Evolutionary conservation across 805 yeast genomes (phyloP).

Genomic region (Saturnispora sekii): DNA sequence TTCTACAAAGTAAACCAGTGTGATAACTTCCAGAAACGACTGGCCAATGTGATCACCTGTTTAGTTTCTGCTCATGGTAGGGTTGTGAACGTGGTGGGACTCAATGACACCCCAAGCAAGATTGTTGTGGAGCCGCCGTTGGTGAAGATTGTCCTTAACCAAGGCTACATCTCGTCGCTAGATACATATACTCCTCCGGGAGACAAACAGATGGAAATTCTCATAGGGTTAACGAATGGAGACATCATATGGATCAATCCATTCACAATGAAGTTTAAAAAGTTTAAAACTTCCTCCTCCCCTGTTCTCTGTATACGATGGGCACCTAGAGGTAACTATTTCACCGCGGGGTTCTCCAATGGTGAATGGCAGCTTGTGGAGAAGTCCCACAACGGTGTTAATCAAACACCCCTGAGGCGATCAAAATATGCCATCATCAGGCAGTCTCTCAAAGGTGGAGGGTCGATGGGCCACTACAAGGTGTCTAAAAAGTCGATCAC

Average conservation of each 20-base stretch:
- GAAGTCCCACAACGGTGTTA: constrained; percentile 35
- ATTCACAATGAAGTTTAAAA: constrained; percentile 35
- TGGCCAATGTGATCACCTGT: constrained; percentile 23
- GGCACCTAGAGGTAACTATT: constrained; percentile 37
- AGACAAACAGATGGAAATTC: constrained; percentile 37
- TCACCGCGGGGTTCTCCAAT: constrained; percentile 52
- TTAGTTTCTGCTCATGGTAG: constrained; percentile 41
- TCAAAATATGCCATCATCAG: neutral
- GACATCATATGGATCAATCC: constrained; percentile 56
- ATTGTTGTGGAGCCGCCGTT: constrained; percentile 37
- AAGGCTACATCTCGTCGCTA: constrained; percentile 32
- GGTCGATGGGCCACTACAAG: constrained; percentile 46
- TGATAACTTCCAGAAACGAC: constrained; percentile 24
- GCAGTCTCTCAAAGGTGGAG: neutral
- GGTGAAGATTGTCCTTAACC: constrained; percentile 32
- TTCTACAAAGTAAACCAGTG: constrained; percentile 21
- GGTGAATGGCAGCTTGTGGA: constrained; percentile 50
- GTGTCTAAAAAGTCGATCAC: constrained; percentile 54
- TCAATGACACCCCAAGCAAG: constrained; percentile 29
- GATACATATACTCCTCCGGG: constrained; percentile 23
- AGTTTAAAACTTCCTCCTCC: constrained; percentile 35
- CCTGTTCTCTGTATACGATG: constrained; percentile 39
- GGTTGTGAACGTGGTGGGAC: constrained; percentile 36
- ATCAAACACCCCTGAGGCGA: neutral
- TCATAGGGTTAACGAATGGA: constrained; percentile 59